Evolutionary conservation across 257 asterid species (phyloP).

Genomic region (Penstemon davidsonii): DNA sequence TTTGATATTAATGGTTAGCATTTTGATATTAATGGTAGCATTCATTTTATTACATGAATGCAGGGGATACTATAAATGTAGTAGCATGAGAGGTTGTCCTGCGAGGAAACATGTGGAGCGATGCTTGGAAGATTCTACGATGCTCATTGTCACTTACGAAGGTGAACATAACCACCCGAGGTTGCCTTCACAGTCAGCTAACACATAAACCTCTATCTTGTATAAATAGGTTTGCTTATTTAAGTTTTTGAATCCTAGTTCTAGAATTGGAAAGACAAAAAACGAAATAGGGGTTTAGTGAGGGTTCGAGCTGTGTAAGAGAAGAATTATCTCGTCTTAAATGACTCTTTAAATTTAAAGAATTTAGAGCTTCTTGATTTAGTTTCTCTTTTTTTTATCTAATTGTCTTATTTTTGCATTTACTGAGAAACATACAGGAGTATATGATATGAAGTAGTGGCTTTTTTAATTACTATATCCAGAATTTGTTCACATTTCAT

Average conservation of each 20-base stretch:
- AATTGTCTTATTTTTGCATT: not conserved
- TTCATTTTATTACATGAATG: not conserved
- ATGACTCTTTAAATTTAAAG: not conserved
- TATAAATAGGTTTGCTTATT: not conserved
- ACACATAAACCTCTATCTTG: slow-evolving; percentile 7
- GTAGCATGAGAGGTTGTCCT: slow-evolving; percentile 89
- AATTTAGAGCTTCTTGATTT: not conserved
- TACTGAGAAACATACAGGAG: too few relatives aligned
- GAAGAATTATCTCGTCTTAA: not conserved
- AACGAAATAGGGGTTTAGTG: not conserved
- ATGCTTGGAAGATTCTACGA: slow-evolving; percentile 78
- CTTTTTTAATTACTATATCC: too few relatives aligned
- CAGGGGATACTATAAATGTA: slow-evolving; percentile 94
- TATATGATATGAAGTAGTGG: too few relatives aligned
- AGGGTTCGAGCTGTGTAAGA: slow-evolving; percentile 5
- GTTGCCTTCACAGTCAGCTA: slow-evolving; percentile 9
- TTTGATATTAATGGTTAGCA: too few relatives aligned
- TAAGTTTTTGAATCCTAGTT: slow-evolving; percentile 14
- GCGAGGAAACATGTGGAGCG: slow-evolving; percentile 91
- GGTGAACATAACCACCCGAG: slow-evolving; percentile 74
- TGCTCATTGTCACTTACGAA: slow-evolving; percentile 84
- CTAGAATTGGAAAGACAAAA: not conserved
- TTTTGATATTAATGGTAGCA: too few relatives aligned
- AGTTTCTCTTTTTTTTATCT: too few relatives aligned
- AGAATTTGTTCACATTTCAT: too few relatives aligned